Conservation (phyloP, 108 stramenopile species). For the Cylindrotheca fusiformis region DNA sequence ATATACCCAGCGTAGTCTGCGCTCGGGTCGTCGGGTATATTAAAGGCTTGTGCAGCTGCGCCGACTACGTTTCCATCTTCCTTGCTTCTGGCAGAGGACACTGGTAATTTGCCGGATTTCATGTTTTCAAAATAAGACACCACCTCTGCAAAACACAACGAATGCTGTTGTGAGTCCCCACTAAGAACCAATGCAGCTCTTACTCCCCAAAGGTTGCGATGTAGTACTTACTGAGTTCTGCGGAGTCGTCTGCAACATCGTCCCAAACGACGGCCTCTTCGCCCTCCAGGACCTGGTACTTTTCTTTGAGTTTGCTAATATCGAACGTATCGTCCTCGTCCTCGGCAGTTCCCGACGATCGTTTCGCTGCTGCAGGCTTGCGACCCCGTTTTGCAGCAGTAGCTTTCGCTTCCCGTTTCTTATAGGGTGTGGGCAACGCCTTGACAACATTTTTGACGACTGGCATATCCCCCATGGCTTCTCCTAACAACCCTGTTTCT, state of each 20-base stretch:
- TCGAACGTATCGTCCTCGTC: slow-evolving; percentile 53
- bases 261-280: slow-evolving; percentile 73
- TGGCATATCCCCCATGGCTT: slow-evolving; percentile 79
- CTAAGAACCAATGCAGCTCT: too few relatives aligned
- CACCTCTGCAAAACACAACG: slow-evolving; percentile 38
- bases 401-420: slow-evolving; percentile 31
- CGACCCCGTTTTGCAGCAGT: slow-evolving; percentile 5
- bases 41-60: slow-evolving; percentile 84
- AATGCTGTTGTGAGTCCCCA: too few relatives aligned
- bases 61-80: slow-evolving; percentile 73
- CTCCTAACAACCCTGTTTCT: slow-evolving; percentile 38
- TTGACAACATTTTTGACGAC: slow-evolving; percentile 54
- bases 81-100: slow-evolving; percentile 46
- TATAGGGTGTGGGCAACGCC: slow-evolving; percentile 79
- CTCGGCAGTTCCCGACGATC: neutral
- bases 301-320: slow-evolving; percentile 48
- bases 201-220: too few relatives aligned
- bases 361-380: slow-evolving; percentile 12
- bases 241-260: slow-evolving; percentile 45
- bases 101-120: slow-evolving; percentile 54
- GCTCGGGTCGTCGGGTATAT: slow-evolving; percentile 57
- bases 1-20: slow-evolving; percentile 81
- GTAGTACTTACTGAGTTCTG: slow-evolving; percentile 46
- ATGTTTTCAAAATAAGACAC: slow-evolving; percentile 54
- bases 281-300: slow-evolving; percentile 52